Evolutionary conservation across 2,329 filamentous ascomycete genomes (phyloP).

Genomic region (Colletotrichum spaethianum): DNA sequence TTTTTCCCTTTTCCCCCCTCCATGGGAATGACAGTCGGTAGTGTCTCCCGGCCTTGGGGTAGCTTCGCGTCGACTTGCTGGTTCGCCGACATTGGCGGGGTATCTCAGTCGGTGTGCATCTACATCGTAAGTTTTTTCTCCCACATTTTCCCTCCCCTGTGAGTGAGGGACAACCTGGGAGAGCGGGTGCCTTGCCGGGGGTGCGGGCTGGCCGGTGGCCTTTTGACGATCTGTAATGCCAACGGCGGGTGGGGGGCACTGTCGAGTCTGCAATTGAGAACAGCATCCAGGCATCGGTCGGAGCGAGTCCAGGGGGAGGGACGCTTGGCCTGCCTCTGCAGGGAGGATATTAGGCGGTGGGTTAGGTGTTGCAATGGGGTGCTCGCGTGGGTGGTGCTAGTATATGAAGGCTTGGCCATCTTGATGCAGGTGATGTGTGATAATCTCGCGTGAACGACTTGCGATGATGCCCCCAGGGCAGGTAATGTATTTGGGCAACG

Average conservation of each 20-base stretch:
- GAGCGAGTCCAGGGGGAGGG: neutral
- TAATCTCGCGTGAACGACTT: neutral
- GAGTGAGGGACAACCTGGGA: conserved; percentile 7
- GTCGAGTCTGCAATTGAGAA: neutral
- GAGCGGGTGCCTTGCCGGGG: neutral
- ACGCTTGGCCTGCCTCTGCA: neutral
- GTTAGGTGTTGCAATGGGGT: neutral
- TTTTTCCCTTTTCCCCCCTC: neutral
- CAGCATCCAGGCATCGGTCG: neutral
- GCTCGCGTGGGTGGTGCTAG: neutral
- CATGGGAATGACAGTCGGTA: neutral
- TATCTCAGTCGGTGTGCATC: conserved; percentile 10
- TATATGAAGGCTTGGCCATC: neutral
- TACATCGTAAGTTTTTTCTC: neutral
- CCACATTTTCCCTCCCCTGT: no score
- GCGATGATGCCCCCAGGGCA: neutral
- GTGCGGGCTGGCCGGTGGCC: neutral
- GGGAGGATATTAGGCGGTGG: neutral
- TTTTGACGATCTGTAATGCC: neutral
- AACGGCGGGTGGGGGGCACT: neutral
- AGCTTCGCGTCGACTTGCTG: conserved; percentile 7
- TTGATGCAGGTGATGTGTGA: neutral
- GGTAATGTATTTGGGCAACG: neutral
- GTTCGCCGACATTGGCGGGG: conserved; percentile 8
- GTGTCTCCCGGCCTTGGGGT: neutral